Conservation (phyloP, 2,329 filamentous ascomycete species). For the Xylaria sp. region DNA sequence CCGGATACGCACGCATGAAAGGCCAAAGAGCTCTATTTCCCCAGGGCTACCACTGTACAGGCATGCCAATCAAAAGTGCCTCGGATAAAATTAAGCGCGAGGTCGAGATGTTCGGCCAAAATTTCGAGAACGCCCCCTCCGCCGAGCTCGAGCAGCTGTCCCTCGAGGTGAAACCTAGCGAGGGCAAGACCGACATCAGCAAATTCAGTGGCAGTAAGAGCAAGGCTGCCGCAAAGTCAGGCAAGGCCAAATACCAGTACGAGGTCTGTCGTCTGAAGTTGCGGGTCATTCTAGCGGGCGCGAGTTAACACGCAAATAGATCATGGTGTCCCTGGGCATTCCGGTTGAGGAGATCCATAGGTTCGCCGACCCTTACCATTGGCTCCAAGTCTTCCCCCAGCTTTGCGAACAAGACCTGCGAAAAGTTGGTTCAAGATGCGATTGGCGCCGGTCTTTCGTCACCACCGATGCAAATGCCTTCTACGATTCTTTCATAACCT, state of each 20-base stretch:
- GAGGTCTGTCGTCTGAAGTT: slow-evolving; percentile 66
- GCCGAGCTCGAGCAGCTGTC: slow-evolving; percentile 56
- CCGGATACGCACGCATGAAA: slow-evolving; percentile 88
- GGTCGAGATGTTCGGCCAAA: slow-evolving; percentile 35
- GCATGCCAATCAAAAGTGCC: slow-evolving; percentile 37
- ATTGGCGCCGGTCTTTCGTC: slow-evolving; percentile 92
- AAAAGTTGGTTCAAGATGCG: slow-evolving; percentile 85
- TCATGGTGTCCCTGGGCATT: slow-evolving; percentile 92
- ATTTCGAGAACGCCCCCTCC: slow-evolving; percentile 61
- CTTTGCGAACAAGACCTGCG: slow-evolving; percentile 82
- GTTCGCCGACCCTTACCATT: slow-evolving; percentile 91
- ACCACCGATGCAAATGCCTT: slow-evolving; percentile 97
- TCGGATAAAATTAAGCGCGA: slow-evolving; percentile 36
- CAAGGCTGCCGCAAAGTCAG: slow-evolving; percentile 89
- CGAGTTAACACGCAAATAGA: slow-evolving; percentile 53
- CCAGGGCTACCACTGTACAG: slow-evolving; percentile 32
- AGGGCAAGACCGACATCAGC: slow-evolving; percentile 82
- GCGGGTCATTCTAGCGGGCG: neutral
- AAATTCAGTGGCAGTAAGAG: slow-evolving; percentile 95
- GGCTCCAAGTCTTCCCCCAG: slow-evolving; percentile 93
- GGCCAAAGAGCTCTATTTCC: slow-evolving; percentile 74
- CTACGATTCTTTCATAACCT: slow-evolving; percentile 93
- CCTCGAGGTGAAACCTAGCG: slow-evolving; percentile 68
- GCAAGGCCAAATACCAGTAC: slow-evolving; percentile 96
- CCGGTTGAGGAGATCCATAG: slow-evolving; percentile 89